These are phyloP conservation scores for Fonsecaea nubica DNA, from an alignment of 2,329 filamentous ascomycete species.

Conservation along the genomic window DNA sequence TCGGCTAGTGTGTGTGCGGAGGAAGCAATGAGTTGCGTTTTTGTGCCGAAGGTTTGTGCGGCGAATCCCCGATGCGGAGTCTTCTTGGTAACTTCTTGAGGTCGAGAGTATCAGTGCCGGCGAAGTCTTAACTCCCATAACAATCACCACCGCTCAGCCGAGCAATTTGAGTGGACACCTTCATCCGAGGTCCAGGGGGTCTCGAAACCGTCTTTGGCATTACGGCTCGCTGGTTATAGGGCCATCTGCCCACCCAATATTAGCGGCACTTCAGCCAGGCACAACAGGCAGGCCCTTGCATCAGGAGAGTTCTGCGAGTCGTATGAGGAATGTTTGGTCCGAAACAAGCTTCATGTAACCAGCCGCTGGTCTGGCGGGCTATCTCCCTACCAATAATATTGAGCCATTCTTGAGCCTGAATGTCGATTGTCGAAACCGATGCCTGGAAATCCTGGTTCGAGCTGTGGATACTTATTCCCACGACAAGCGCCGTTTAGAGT, in stretches of 20 bases:
- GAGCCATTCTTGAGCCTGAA: background rate
- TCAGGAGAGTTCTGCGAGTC: background rate
- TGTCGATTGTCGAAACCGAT: background rate
- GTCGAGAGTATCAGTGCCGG: background rate
- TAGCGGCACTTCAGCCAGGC: background rate
- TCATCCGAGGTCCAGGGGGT: background rate
- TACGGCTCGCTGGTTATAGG: background rate
- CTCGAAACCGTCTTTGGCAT: background rate
- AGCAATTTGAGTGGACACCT: background rate
- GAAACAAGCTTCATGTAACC: background rate
- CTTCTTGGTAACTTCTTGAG: background rate
- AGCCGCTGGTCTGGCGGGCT: background rate
- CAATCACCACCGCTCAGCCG: background rate
- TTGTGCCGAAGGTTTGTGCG: background rate
- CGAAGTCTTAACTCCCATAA: background rate
- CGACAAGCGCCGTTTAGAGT: background rate
- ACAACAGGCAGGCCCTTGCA: background rate
- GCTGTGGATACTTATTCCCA: slow-evolving; percentile 1
- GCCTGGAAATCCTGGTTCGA: background rate
- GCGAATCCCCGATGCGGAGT: background rate
- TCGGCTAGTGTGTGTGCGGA: background rate
- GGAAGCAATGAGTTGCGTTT: background rate
- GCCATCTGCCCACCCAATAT: background rate
- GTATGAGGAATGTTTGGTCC: slow-evolving; percentile 1
- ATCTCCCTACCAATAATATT: background rate